Evolutionary conservation across 139 green algal genomes (phyloP), one percentile per base, ranked within the genome.

Genomic region (Tetradesmus obliquus): DNA sequence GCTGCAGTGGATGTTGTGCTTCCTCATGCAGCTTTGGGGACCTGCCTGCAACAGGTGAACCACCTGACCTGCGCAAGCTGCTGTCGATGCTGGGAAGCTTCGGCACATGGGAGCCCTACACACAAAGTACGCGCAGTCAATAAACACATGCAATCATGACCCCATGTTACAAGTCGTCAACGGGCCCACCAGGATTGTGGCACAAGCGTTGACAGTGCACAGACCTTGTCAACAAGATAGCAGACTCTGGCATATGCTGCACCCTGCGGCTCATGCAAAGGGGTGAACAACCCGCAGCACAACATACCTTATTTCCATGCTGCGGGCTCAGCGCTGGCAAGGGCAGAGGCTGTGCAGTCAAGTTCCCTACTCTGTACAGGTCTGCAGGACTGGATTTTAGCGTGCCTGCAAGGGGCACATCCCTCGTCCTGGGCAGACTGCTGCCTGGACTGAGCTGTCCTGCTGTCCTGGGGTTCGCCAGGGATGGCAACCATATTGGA

Each of bases 401-500:
- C 17, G 87, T 60, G 6, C 53, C 71, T 45, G 55, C 87, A 53
- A 55, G 58, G 12, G 72, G 87, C 53, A 86, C 22, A 55, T 91
- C 74, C n/a, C 79, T 79, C n/a, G 55, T 71, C 6, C 79, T 74
- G 19, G 55, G 79, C 12, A 86, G 66, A 9, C 9, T 60, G 88
- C 88, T 76, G n/a, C n/a, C 79, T 55, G 89, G 89, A 20, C 81
- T 87, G 10, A 69, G 57, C 24, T 76, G 79, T 6, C 79, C 89
- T 22, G 24, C 89, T 22, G 24, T 60, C 15, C 17, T 80, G 7
- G 81, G 45, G 20, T 84, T 24, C 13, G 89, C 54, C 10, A 92
- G 62, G 15, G 81, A 72, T 13, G 89, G 89, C 5, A 92, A 81
- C 89, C 89, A 92, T 20, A 88, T 32, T 2, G 89, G 89, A 62